These are phyloP conservation scores for Elymus sibiricus DNA, from an alignment of 176 grass and related monocot genomes.

Conservation along the genomic window DNA sequence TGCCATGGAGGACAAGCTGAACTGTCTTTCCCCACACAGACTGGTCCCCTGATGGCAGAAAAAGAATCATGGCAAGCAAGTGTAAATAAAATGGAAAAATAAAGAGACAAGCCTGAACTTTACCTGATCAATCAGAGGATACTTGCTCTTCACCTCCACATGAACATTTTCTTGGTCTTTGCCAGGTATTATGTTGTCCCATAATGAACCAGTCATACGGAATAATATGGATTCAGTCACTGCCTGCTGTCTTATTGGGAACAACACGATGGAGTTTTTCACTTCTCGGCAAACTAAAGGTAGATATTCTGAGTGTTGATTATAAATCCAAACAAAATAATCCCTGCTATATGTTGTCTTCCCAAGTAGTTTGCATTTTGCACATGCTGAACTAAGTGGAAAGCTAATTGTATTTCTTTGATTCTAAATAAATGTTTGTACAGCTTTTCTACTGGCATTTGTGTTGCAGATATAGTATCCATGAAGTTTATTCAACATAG, in stretches of 20 bases:
- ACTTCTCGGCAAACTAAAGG: background rate
- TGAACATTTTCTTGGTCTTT: constrained; percentile 40
- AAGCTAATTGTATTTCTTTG: too few species aligned
- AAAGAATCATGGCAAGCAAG: background rate
- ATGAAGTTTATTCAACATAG: too few species aligned
- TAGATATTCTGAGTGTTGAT: background rate
- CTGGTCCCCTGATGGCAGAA: constrained; percentile 26
- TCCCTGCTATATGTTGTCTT: too few species aligned
- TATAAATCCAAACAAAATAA: too few species aligned
- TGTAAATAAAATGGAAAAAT: background rate
- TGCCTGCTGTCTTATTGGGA: background rate
- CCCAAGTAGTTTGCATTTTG: too few species aligned
- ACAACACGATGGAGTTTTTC: background rate
- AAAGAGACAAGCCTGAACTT: background rate
- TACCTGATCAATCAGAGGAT: constrained; percentile 55
- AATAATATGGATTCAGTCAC: background rate
- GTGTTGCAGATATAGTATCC: too few species aligned
- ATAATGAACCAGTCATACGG: constrained; percentile 30
- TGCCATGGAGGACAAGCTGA: constrained; percentile 48
- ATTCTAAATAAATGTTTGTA: too few species aligned
- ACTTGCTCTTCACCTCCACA: constrained; percentile 44
- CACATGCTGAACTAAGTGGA: too few species aligned
- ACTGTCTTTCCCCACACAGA: constrained; percentile 25
- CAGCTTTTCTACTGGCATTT: too few species aligned
- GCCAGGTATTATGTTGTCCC: constrained; percentile 45